Evolutionary conservation across 2,329 filamentous ascomycete genomes (phyloP).

Genomic region (Xylariaceae sp.): DNA sequence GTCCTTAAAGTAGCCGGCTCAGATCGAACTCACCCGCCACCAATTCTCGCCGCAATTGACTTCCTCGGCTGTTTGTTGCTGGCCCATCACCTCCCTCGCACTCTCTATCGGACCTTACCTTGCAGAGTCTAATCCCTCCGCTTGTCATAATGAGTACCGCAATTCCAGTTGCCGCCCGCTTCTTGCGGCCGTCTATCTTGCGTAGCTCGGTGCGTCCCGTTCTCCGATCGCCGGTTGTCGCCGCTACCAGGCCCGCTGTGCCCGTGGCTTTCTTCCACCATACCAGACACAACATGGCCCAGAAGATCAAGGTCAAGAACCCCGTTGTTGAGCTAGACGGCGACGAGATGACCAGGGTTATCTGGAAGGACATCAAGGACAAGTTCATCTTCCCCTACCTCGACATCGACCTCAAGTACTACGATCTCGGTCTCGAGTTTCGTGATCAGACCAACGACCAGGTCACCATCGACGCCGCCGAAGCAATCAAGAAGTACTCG

Average conservation of each 20-base stretch:
- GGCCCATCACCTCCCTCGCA: slow-evolving; percentile 1
- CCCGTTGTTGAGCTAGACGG: slow-evolving; percentile 97
- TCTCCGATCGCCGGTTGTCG: slow-evolving; percentile 27
- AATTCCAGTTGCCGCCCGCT: slow-evolving; percentile 29
- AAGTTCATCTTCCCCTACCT: slow-evolving; percentile 97
- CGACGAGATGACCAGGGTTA: slow-evolving; percentile 95
- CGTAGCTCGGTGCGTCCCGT: slow-evolving; percentile 29
- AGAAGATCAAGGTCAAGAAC: slow-evolving; percentile 99
- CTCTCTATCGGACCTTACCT: neutral
- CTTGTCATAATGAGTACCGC: slow-evolving; percentile 29
- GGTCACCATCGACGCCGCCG: slow-evolving; percentile 90
- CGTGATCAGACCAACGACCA: slow-evolving; percentile 94
- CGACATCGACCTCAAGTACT: slow-evolving; percentile 97
- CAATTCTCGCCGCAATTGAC: slow-evolving; percentile 13
- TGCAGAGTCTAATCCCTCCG: neutral
- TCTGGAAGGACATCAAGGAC: slow-evolving; percentile 99
- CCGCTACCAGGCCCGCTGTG: slow-evolving; percentile 25
- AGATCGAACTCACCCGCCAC: slow-evolving; percentile 12
- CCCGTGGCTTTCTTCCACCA: slow-evolving; percentile 35
- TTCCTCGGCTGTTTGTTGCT: slow-evolving; percentile 20
- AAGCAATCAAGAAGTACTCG: slow-evolving; percentile 98
- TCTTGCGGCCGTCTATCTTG: slow-evolving; percentile 29
- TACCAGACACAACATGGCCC: slow-evolving; percentile 51
- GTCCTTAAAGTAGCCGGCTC: slow-evolving; percentile 6
- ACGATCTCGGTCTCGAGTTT: slow-evolving; percentile 83